Conservation (phyloP, 352 stramenopile genomes). For the Globisporangium sylvaticum region DNA sequence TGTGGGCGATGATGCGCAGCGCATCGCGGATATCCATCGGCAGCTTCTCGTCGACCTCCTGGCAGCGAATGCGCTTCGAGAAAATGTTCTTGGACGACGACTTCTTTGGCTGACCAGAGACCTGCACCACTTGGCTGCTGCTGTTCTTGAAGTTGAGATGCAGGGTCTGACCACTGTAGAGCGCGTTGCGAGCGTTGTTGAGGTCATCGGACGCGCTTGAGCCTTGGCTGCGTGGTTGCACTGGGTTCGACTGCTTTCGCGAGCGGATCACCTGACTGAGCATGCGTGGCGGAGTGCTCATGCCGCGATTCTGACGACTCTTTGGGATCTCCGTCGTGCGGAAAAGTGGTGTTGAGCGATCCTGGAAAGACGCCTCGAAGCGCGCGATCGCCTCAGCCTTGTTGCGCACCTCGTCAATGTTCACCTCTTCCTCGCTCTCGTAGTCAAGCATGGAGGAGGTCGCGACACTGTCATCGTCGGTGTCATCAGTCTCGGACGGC, state of each 20-base stretch:
- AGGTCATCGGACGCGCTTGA: neutral
- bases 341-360: constrained; percentile 21
- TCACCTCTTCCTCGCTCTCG: constrained; percentile 26
- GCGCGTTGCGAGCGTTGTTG: constrained; percentile 15
- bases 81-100: constrained; percentile 38
- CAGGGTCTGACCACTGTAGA: constrained; percentile 55
- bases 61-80: constrained; percentile 48
- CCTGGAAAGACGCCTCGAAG: constrained; percentile 40
- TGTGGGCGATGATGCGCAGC: constrained; percentile 59
- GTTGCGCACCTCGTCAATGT: constrained; percentile 34
- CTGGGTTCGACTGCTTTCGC: constrained; percentile 23
- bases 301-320: constrained; percentile 36
- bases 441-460: constrained; percentile 32
- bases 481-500: constrained; percentile 23
- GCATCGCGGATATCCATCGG: constrained; percentile 38
- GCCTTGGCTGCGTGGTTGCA: neutral
- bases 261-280: constrained; percentile 26
- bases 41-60: constrained; percentile 26
- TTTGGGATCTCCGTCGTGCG: constrained; percentile 30
- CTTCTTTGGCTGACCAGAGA: constrained; percentile 40
- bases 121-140: constrained; percentile 35
- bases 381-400: constrained; percentile 24
- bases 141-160: constrained; percentile 52
- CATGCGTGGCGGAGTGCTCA: constrained; percentile 52
- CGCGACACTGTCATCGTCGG: constrained; percentile 25